Evolutionary conservation across 179 eudicot genomes (phyloP), one percentile per base, ranked within the genome.

Genomic region (Patellifolia procumbens): DNA sequence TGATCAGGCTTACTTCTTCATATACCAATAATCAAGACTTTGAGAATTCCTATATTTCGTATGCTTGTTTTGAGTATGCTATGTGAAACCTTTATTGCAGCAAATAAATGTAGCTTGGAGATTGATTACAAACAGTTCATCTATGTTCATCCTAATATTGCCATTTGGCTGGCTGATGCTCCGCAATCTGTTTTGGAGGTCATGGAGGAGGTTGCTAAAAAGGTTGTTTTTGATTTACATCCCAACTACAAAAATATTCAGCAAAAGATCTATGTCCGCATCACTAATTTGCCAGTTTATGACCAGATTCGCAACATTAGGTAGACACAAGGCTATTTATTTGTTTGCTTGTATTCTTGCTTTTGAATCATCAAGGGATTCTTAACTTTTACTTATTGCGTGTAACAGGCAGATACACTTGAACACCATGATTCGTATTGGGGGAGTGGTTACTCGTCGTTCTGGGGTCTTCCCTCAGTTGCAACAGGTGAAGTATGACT

Each of bases 141-240:
- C 75, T 86, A 83, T 78, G 89, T 86, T 74, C 94, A 89, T 78
- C 97, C 97, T 37, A 92, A 94, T 80, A 94, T 94, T 74, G 98
- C 97, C 24, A 94, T 94, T 81, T 94, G 98, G 98, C 87, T 94
- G 1, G 98, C 97, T 77, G 98, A 94, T 89, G 97, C 98, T 74
- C 98, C 98, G 11, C 98, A 91, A 67, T 89, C 97, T 69, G 97
- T 94, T 77, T 87, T 94, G 80, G 98, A 94, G 87, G 97, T 94
- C 78, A 94, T 94, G 98, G 98, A 94, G 75, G 98, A 94, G 79
- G 91, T 92, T 80, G 94, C 97, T 79, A 86, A 86, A 78, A 92
- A 81, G 69, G 91, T 92, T 77, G 97, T 94, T 58, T 94, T 92
- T 81, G 88, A 88, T 61, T 76, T 92, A 46, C 94, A 94, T 82